Conservation (phyloP, 805 yeast genomes). For the Metschnikowia matae region DNA sequence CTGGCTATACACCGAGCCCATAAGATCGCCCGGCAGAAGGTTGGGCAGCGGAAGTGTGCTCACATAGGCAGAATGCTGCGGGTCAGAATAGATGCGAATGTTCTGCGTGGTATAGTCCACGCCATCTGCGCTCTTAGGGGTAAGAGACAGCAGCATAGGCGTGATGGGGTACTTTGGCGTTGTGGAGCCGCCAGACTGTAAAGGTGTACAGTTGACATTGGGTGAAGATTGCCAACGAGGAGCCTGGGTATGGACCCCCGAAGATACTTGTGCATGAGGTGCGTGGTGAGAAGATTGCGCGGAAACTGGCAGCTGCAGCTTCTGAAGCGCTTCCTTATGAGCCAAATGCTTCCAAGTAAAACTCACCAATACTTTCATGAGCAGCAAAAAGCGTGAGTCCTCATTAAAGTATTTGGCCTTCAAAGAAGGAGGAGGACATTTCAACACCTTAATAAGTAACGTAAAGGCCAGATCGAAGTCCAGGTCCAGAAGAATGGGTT, state of each 20-base stretch:
- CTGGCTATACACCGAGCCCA: slow-evolving; percentile 4
- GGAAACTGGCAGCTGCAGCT: slow-evolving; percentile 3
- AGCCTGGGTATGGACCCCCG: neutral
- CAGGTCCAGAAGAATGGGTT: slow-evolving; percentile 5
- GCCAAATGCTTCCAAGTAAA: slow-evolving; percentile 28
- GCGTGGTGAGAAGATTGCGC: neutral
- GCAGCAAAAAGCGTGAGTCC: slow-evolving; percentile 29
- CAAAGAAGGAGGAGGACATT: slow-evolving; percentile 45
- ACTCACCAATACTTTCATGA: slow-evolving; percentile 34
- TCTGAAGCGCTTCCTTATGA: slow-evolving; percentile 7
- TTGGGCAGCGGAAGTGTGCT: slow-evolving; percentile 17
- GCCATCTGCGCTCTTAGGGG: slow-evolving; percentile 14
- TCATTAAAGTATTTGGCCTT: slow-evolving; percentile 43
- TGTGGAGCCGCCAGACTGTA: slow-evolving; percentile 18
- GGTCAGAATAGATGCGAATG: slow-evolving; percentile 23
- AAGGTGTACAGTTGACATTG: slow-evolving; percentile 8
- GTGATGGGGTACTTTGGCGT: slow-evolving; percentile 31
- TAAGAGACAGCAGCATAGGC: slow-evolving; percentile 19
- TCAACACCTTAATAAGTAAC: slow-evolving; percentile 34
- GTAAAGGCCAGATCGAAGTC: slow-evolving; percentile 15
- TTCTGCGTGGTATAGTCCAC: slow-evolving; percentile 3
- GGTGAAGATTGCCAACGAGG: neutral
- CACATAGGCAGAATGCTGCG: slow-evolving; percentile 1
- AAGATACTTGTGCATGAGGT: too few species aligned
- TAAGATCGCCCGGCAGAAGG: slow-evolving; percentile 16